Evolutionary conservation across 331 rosid species (phyloP).

Genomic region (Quercus lobata): DNA sequence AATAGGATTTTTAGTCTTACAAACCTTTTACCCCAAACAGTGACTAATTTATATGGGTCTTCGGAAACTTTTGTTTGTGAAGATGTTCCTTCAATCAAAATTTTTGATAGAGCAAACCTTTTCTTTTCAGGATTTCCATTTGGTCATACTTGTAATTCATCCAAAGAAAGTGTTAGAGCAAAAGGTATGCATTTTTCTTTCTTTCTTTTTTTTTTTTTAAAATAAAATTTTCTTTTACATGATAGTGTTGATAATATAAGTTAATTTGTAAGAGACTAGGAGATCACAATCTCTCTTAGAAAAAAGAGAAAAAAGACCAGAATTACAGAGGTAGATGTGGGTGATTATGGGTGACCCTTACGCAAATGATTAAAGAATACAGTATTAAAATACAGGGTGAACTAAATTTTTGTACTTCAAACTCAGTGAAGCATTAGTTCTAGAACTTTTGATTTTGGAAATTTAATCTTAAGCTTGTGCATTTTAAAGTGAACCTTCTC

Average conservation of each 20-base stretch:
- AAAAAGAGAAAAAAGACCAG: background rate
- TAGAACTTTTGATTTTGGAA: background rate
- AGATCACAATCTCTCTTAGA: background rate
- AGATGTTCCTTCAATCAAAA: constrained; percentile 27
- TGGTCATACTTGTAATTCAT: constrained; percentile 68
- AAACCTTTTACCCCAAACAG: constrained; percentile 26
- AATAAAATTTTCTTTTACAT: background rate
- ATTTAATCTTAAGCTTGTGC: background rate
- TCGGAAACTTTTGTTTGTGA: constrained; percentile 35
- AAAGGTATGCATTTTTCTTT: constrained; percentile 67
- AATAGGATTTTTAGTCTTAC: constrained; percentile 2
- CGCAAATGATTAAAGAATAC: background rate
- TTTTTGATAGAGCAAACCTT: constrained; percentile 52
- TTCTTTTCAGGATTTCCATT: constrained; percentile 88
- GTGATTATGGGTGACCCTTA: background rate
- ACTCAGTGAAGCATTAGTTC: background rate
- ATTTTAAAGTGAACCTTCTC: background rate
- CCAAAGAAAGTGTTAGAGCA: constrained; percentile 74
- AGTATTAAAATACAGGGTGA: background rate
- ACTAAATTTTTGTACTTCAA: background rate
- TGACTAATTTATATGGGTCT: constrained; percentile 26
- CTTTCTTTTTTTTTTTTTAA: background rate
- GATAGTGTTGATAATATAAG: constrained; percentile 15
- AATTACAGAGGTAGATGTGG: background rate
- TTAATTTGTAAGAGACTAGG: background rate